Conservation (phyloP, 345 rosid genomes). For the Rhizophora apiculata region DNA sequence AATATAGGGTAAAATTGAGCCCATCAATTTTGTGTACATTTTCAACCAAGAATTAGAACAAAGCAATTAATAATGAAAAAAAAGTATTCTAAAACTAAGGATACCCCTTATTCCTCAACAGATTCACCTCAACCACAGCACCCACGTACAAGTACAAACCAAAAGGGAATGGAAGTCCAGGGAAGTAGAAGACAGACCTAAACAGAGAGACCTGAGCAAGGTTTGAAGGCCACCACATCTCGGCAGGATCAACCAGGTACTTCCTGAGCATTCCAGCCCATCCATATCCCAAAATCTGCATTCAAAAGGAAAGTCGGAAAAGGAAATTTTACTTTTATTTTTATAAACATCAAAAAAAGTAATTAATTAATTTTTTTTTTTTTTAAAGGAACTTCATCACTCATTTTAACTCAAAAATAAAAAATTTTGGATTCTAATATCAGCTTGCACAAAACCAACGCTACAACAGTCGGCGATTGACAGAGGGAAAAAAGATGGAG, state of each 20-base stretch:
- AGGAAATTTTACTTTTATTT: no score
- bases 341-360: no score
- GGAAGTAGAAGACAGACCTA: slow-evolving; percentile 44
- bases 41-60: background rate
- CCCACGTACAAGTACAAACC: background rate
- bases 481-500: background rate
- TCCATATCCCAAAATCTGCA: slow-evolving; percentile 89
- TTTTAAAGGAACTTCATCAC: no score
- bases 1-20: background rate
- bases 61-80: background rate
- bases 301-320: background rate
- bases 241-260: slow-evolving; percentile 93
- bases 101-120: background rate
- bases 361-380: no score
- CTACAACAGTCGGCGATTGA: background rate
- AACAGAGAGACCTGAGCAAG: slow-evolving; percentile 98
- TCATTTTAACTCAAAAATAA: background rate
- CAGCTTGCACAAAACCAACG: background rate
- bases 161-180: background rate
- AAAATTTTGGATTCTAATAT: background rate
- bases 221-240: slow-evolving; percentile 99
- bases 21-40: background rate
- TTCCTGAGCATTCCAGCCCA: slow-evolving; percentile 99
- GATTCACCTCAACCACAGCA: slow-evolving; percentile 28
- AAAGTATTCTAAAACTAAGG: no score